Conservation (phyloP, 768 basidiomycete species). For the Fomitopsis serialis region DNA sequence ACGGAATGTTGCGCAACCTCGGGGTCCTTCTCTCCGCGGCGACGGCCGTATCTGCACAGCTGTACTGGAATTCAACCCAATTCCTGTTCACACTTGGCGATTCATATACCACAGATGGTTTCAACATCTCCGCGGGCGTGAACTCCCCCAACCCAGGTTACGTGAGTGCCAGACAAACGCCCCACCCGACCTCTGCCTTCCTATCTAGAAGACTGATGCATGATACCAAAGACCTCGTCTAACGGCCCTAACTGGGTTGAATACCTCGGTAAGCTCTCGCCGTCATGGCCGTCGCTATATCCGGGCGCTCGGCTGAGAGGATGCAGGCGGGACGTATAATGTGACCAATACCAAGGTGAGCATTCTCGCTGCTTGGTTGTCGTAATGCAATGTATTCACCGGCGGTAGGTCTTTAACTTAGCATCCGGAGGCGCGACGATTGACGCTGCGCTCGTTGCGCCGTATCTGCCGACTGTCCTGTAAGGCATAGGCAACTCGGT, state of each 20-base stretch:
- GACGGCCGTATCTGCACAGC: constrained; percentile 15
- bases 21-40: constrained; percentile 8
- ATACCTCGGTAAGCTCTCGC: constrained; percentile 36
- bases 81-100: constrained; percentile 61
- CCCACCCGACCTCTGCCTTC: constrained; percentile 7
- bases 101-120: constrained; percentile 57
- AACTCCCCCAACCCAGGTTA: constrained; percentile 45
- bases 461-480: constrained; percentile 30
- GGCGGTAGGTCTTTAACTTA: constrained; percentile 26
- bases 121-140: constrained; percentile 52
- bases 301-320: constrained; percentile 1
- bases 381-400: neutral
- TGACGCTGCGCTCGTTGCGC: constrained; percentile 31
- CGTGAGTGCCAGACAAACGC: constrained; percentile 29
- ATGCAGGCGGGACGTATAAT: constrained; percentile 46
- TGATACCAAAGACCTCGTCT: constrained; percentile 40
- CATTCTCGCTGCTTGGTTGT: neutral
- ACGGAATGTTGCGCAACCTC: neutral
- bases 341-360: constrained; percentile 45
- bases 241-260: constrained; percentile 63
- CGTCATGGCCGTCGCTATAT: neutral
- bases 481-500: constrained; percentile 8
- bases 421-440: constrained; percentile 34
- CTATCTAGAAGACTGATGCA: neutral
- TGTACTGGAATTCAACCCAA: constrained; percentile 47